These are phyloP conservation scores for Pseudogymnoascus sp. DNA, from an alignment of 2,329 filamentous ascomycete species.

Conservation along the genomic window DNA sequence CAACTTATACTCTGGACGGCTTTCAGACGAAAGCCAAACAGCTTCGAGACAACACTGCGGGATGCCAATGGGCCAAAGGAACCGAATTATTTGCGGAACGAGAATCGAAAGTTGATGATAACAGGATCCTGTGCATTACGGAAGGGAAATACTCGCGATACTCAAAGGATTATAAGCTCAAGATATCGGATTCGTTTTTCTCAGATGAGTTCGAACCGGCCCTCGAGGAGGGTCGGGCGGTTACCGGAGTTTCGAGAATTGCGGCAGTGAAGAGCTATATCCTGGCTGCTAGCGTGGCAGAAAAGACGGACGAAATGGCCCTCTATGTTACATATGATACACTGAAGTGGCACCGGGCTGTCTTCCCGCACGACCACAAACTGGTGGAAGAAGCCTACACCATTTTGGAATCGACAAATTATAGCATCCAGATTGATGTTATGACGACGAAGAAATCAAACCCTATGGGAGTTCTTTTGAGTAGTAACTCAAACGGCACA, in stretches of 20 bases:
- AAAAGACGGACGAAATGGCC: conserved; percentile 81
- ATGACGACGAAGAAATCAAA: conserved; percentile 60
- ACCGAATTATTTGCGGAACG: conserved; percentile 68
- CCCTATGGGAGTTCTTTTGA: conserved; percentile 83
- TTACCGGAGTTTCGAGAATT: conserved; percentile 74
- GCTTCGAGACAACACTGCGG: conserved; percentile 62
- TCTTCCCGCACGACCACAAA: conserved; percentile 77
- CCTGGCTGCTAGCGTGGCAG: conserved; percentile 73
- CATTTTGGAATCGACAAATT: conserved; percentile 90
- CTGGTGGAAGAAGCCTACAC: conserved; percentile 85
- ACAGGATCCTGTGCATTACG: conserved; percentile 75
- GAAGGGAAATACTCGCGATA: conserved; percentile 64
- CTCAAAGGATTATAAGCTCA: conserved; percentile 68
- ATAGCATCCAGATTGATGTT: conserved; percentile 95
- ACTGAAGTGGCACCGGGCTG: conserved; percentile 79
- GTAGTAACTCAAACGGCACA: conserved; percentile 94
- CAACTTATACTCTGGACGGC: conserved; percentile 75
- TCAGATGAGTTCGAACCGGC: conserved; percentile 65
- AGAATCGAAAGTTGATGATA: conserved; percentile 56
- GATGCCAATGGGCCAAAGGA: conserved; percentile 84
- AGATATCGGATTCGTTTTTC: conserved; percentile 83
- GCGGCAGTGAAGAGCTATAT: conserved; percentile 82
- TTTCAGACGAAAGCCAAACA: conserved; percentile 63
- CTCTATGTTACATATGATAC: conserved; percentile 85
- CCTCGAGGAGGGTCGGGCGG: conserved; percentile 65